Evolutionary conservation across 495 filamentous ascomycete species (phyloP).

Genomic region (Neurospora sp.): DNA sequence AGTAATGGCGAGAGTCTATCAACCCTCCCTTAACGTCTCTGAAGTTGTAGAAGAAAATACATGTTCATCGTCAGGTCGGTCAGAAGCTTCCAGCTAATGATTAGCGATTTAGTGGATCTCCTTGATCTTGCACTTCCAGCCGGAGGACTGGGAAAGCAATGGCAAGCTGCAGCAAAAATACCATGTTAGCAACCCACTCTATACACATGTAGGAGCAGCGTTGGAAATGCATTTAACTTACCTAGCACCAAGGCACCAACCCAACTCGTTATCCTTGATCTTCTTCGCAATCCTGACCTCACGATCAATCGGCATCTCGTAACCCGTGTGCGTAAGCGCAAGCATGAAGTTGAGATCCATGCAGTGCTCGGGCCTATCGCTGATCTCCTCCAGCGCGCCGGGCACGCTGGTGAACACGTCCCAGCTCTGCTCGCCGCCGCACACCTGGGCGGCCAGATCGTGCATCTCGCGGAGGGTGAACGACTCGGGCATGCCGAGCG

Average conservation of each 20-base stretch:
- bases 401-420: conserved; percentile 63
- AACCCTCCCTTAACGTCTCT: neutral
- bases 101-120: conserved; percentile 26
- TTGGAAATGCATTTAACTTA: conserved; percentile 31
- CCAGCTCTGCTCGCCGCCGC: conserved; percentile 69
- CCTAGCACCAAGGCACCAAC: conserved; percentile 97
- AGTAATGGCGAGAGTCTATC: neutral
- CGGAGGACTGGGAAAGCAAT: conserved; percentile 33
- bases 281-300: conserved; percentile 98
- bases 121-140: conserved; percentile 40
- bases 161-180: conserved; percentile 27
- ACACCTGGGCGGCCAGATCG: conserved; percentile 75
- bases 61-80: conserved; percentile 1
- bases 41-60: neutral
- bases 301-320: conserved; percentile 92
- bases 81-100: neutral
- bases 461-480: conserved; percentile 84
- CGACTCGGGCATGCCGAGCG: conserved; percentile 89
- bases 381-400: conserved; percentile 64
- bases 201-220: neutral
- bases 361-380: conserved; percentile 77
- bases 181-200: conserved; percentile 29
- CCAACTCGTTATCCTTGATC: conserved; percentile 92
- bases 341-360: conserved; percentile 94
- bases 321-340: conserved; percentile 84